A percentile compares a stretch with the other conserved stretches of the same genome.
Evolutionary conservation across 2,329 filamentous ascomycete species (phyloP).

Genomic region (Xylariaceae sp.): DNA sequence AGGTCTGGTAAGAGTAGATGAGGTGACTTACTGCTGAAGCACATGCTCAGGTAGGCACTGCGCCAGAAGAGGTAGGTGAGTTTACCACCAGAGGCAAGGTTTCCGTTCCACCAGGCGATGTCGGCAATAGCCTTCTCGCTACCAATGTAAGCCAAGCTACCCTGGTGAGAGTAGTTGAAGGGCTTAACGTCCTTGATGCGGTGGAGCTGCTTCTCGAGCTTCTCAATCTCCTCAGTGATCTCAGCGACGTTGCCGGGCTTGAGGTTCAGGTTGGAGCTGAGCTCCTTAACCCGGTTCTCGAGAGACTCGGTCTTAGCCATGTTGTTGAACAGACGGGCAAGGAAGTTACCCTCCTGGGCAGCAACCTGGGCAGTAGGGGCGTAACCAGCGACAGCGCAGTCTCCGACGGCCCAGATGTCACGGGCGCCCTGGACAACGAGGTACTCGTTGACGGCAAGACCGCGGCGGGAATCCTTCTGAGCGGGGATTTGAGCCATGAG

Average conservation of each 20-base stretch:
- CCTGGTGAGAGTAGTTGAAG: conserved; percentile 98
- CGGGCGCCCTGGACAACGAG: conserved; percentile 95
- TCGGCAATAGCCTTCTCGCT: conserved; percentile 97
- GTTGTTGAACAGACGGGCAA: conserved; percentile 95
- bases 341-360: conserved; percentile 89
- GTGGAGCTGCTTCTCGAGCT: conserved; percentile 77
- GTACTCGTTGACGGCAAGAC: conserved; percentile 96
- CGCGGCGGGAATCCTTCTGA: conserved; percentile 90
- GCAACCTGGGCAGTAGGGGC: conserved; percentile 97
- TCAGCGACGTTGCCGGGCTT: conserved; percentile 62
- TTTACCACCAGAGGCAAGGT: conserved; percentile 86
- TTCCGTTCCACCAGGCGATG: conserved; percentile 94
- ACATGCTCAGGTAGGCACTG: conserved; percentile 98
- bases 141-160: conserved; percentile 93
- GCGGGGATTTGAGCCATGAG: conserved; percentile 88
- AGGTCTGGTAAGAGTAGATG: conserved; percentile 2
- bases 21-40: conserved; percentile 95
- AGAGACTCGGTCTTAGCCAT: conserved; percentile 91
- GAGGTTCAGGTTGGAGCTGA: conserved; percentile 59
- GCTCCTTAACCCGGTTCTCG: conserved; percentile 66
- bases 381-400: conserved; percentile 96
- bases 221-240: conserved; percentile 69
- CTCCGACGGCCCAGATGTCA: conserved; percentile 96
- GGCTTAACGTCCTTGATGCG: conserved; percentile 92
- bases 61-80: conserved; percentile 98